These are phyloP conservation scores for Paecilomyces formosus DNA, from an alignment of 2,329 filamentous ascomycete genomes.

Conservation along the genomic window DNA sequence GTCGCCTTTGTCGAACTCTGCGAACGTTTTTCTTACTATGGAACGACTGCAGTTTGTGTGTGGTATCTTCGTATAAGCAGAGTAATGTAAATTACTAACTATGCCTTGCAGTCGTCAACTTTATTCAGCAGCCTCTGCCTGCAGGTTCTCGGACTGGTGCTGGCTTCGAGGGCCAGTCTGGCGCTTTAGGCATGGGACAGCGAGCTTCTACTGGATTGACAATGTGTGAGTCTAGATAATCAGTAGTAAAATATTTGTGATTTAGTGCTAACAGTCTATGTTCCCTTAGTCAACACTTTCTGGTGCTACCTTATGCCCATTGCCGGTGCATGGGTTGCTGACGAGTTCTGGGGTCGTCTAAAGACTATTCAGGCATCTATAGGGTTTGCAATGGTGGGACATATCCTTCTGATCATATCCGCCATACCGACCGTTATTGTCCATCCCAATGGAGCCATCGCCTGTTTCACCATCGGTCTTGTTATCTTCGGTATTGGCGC, in stretches of 20 bases:
- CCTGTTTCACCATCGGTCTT: constrained; percentile 56
- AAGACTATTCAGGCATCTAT: constrained; percentile 63
- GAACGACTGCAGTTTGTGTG: constrained; percentile 38
- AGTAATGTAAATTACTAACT: background rate
- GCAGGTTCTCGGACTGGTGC: constrained; percentile 9
- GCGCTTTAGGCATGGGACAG: constrained; percentile 37
- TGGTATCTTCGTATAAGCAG: background rate
- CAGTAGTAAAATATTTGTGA: constrained; percentile 25
- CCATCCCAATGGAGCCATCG: constrained; percentile 50
- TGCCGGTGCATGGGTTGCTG: constrained; percentile 57
- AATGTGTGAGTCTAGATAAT: constrained; percentile 49
- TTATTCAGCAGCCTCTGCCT: constrained; percentile 36
- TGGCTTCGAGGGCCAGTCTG: constrained; percentile 26
- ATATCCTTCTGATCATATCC: constrained; percentile 59
- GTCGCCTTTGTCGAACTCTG: constrained; percentile 51
- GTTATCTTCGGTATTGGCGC: constrained; percentile 65
- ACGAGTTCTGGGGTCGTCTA: constrained; percentile 63
- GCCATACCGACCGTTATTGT: constrained; percentile 59
- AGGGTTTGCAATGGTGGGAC: constrained; percentile 57
- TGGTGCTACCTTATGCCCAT: constrained; percentile 57
- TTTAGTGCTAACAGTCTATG: background rate
- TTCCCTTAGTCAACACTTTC: constrained; percentile 47
- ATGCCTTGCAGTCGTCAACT: constrained; percentile 41
- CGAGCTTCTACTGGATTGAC: constrained; percentile 42
- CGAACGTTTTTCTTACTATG: constrained; percentile 55